A percentile compares a stretch with the other conserved stretches of the same genome.
Conservation (phyloP, 2,329 filamentous ascomycete genomes). For the Didymella arachidicola region DNA sequence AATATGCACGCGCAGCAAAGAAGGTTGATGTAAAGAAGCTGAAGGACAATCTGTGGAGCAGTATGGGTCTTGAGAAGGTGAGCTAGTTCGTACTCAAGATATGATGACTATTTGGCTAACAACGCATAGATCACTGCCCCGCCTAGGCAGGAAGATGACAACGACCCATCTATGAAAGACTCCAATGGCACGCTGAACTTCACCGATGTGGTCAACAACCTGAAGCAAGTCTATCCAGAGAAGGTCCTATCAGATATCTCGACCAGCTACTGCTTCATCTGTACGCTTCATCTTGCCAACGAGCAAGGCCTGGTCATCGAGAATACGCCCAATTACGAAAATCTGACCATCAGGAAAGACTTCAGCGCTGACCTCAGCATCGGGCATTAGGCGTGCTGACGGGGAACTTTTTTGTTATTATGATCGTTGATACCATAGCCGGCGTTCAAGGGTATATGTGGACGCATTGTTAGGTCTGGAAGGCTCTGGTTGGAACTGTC, state of each 20-base stretch:
- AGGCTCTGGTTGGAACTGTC: not conserved
- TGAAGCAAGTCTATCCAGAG: conserved; percentile 86
- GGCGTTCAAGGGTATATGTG: conserved; percentile 4
- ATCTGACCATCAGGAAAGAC: conserved; percentile 59
- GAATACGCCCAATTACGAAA: conserved; percentile 61
- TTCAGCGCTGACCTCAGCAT: conserved; percentile 52
- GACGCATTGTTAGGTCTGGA: conserved; percentile 1
- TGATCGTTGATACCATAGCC: conserved; percentile 11
- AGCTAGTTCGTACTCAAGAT: not conserved
- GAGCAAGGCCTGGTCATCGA: conserved; percentile 86
- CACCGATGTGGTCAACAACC: conserved; percentile 87
- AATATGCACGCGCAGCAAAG: conserved; percentile 71
- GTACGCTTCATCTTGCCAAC: conserved; percentile 87
- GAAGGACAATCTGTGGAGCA: conserved; percentile 72
- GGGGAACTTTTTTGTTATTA: not conserved
- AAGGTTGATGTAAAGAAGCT: conserved; percentile 70
- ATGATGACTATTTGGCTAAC: conserved; percentile 17
- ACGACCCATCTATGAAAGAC: conserved; percentile 50
- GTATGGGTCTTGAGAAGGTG: conserved; percentile 62
- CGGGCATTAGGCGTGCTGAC: conserved; percentile 15
- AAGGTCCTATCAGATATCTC: conserved; percentile 92
- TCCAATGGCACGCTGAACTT: conserved; percentile 74
- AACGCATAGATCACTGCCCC: conserved; percentile 31
- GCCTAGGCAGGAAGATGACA: conserved; percentile 21
- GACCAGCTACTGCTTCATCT: conserved; percentile 93